phyloP scores from a whole-genome alignment of 176 grass and related monocot genomes.

The Oryza coarctata region DNA sequence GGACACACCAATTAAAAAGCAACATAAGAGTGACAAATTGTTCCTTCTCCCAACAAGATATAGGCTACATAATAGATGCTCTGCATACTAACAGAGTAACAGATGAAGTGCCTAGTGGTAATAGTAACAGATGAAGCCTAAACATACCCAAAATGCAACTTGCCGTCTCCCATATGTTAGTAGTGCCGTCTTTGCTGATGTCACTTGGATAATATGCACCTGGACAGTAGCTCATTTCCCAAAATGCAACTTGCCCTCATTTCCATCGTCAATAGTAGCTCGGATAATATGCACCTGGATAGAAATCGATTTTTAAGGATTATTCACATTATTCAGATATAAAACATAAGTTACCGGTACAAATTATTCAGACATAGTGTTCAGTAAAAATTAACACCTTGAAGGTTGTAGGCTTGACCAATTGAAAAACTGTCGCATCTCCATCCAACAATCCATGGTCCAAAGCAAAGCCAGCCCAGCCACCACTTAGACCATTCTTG shows the following conservation, averaged over 20 bases:
- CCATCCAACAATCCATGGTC: conserved; percentile 66
- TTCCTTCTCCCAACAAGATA: background rate
- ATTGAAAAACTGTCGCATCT: conserved; percentile 63
- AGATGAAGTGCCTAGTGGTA: conserved; percentile 9
- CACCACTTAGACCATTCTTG: conserved; percentile 70
- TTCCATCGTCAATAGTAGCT: conserved; percentile 36
- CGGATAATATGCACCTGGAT: conserved; percentile 71
- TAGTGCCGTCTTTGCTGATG: background rate
- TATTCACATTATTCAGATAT: background rate
- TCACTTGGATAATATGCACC: conserved; percentile 61
- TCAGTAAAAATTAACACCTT: conserved; percentile 45
- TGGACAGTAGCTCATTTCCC: no score
- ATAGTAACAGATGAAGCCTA: conserved; percentile 27
- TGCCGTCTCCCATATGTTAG: conserved; percentile 15
- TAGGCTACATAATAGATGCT: background rate
- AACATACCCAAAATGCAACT: conserved; percentile 8
- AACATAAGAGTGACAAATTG: background rate
- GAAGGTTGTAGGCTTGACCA: conserved; percentile 68
- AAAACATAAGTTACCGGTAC: background rate
- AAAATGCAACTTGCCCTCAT: no score
- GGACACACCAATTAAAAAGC: background rate
- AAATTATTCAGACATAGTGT: background rate
- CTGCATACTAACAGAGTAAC: background rate
- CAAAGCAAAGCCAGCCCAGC: conserved; percentile 76
- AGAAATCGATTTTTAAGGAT: background rate